phyloP scores from a whole-genome alignment of 352 stramenopile species.

The Pythium grandisporangium region DNA sequence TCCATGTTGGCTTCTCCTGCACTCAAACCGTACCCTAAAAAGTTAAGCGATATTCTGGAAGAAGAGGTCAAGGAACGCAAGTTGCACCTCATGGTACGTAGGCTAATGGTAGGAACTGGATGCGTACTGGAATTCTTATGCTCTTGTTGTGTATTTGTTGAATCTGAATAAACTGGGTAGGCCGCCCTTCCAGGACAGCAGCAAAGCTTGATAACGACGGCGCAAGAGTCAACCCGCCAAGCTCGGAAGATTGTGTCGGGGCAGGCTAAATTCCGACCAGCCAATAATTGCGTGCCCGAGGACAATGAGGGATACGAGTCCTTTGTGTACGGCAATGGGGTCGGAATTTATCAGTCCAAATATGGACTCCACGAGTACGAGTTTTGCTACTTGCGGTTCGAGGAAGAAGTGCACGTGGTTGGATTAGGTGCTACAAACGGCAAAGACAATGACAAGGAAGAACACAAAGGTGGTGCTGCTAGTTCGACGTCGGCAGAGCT shows the following conservation, averaged over 20 bases:
- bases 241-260: slow-evolving; percentile 30
- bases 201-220: too few relatives aligned
- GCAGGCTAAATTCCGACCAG: slow-evolving; percentile 40
- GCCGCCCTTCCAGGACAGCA: too few relatives aligned
- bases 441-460: slow-evolving; percentile 10
- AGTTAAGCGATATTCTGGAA: slow-evolving; percentile 34
- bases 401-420: slow-evolving; percentile 20
- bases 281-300: slow-evolving; percentile 22
- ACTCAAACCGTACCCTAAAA: slow-evolving; percentile 42
- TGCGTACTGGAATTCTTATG: too few relatives aligned
- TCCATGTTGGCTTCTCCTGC: slow-evolving; percentile 22
- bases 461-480: slow-evolving; percentile 16
- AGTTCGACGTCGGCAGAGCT: too few relatives aligned
- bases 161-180: too few relatives aligned
- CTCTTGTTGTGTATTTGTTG: background rate
- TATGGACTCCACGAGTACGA: slow-evolving; percentile 51
- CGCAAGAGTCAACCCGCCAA: too few relatives aligned
- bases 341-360: slow-evolving; percentile 52
- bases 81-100: slow-evolving; percentile 19
- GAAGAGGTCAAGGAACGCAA: slow-evolving; percentile 26
- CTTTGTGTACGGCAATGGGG: slow-evolving; percentile 43
- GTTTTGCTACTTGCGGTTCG: slow-evolving; percentile 43
- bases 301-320: slow-evolving; percentile 15
- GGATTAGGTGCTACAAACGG: slow-evolving; percentile 12
- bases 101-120: too few relatives aligned